Conservation (phyloP, 495 filamentous ascomycete species). For the Penicillium manginii region DNA sequence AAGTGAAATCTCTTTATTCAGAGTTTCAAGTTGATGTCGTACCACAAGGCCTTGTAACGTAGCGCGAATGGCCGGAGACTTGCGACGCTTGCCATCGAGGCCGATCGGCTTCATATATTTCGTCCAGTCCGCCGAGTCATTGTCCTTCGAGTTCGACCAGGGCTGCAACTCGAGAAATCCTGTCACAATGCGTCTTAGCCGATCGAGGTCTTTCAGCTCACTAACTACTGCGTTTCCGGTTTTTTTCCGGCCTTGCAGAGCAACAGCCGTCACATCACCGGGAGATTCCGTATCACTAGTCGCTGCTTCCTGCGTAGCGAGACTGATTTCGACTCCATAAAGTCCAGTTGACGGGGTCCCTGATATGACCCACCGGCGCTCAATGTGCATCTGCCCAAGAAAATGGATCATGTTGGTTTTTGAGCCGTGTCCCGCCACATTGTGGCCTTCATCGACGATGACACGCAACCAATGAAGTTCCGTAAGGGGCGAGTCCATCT, state of each 20-base stretch:
- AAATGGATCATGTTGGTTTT: conserved; percentile 69
- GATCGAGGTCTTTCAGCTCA: conserved; percentile 73
- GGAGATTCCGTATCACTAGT: conserved; percentile 40
- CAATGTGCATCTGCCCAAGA: conserved; percentile 67
- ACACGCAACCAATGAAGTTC: conserved; percentile 80
- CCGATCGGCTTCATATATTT: conserved; percentile 72
- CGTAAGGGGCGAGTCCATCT: conserved; percentile 62
- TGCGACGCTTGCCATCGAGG: conserved; percentile 55
- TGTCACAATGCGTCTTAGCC: conserved; percentile 69
- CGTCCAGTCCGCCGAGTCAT: conserved; percentile 66
- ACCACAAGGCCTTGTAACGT: conserved; percentile 79
- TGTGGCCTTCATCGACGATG: conserved; percentile 92
- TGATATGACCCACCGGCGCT: conserved; percentile 86
- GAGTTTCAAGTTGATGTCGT: conserved; percentile 72
- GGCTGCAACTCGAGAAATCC: conserved; percentile 77
- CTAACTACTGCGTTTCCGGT: conserved; percentile 45
- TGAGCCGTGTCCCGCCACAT: conserved; percentile 62
- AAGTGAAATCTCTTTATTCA: conserved; percentile 64
- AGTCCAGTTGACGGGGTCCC: conserved; percentile 87
- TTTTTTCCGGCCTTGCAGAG: conserved; percentile 40
- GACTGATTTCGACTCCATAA: conserved; percentile 70
- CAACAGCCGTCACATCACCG: conserved; percentile 32
- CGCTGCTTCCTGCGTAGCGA: conserved; percentile 52
- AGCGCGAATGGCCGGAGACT: conserved; percentile 64
- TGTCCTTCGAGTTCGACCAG: conserved; percentile 62